These are phyloP conservation scores for Mycoemilia scoparia DNA, from an alignment of 192 early-diverging fungal genomes.

Conservation along the genomic window DNA sequence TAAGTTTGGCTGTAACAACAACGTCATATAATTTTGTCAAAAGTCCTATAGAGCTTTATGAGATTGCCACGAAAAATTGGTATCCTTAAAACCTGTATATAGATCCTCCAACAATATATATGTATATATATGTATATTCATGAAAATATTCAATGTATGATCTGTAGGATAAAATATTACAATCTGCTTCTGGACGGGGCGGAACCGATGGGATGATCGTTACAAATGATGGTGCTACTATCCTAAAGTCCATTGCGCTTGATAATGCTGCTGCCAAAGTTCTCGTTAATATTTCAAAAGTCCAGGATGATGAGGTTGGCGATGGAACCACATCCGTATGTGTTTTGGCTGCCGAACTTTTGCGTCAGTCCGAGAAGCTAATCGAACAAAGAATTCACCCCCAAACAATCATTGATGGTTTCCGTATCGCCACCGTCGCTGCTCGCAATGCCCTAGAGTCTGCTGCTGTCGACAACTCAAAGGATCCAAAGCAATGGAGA, in stretches of 20 bases:
- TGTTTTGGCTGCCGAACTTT: conserved; percentile 87
- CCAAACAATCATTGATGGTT: conserved; percentile 93
- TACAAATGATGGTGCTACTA: conserved; percentile 99
- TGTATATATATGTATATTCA: background rate
- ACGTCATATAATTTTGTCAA: too few species aligned
- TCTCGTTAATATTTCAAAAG: conserved; percentile 95
- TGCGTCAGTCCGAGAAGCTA: conserved; percentile 82
- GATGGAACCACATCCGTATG: conserved; percentile 99
- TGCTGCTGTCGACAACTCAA: conserved; percentile 64
- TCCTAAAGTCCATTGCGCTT: conserved; percentile 88
- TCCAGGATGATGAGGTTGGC: conserved; percentile 98
- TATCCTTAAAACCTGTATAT: too few species aligned
- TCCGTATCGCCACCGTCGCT: conserved; percentile 64
- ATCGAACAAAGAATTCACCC: conserved; percentile 92
- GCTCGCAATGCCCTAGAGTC: conserved; percentile 72
- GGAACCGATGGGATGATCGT: conserved; percentile 69
- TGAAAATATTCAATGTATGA: conserved; percentile 27
- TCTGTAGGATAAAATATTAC: conserved; percentile 99
- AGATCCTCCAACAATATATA: too few species aligned
- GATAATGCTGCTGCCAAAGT: conserved; percentile 98
- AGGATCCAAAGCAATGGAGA: conserved; percentile 52
- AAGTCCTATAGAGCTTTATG: too few species aligned
- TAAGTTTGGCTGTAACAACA: too few species aligned
- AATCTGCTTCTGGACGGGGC: conserved; percentile 44
- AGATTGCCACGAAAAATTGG: too few species aligned